Base-by-base conservation (phyloP, 352 stramenopile species). In the Pythium aphanidermatum region DNA sequence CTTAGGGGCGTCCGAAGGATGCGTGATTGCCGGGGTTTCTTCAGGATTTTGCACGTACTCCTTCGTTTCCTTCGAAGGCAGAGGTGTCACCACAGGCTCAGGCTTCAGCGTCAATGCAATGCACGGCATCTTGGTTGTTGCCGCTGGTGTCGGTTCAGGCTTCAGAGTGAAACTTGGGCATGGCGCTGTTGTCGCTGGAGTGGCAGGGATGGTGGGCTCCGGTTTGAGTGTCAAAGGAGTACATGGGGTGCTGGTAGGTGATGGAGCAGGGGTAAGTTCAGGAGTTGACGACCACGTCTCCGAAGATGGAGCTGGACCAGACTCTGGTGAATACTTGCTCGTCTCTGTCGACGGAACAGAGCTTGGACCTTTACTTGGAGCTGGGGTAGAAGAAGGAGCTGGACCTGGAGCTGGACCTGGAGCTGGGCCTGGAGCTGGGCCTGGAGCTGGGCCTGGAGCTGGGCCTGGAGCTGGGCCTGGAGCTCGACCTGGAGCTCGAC, bases 111-210 rank as follows among this genome's bases (percentile, higher is more conserved):
- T 24, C 2, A 46, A 26, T 20, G 38, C 5, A 9, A 17, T 17
- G 38, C 38, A 46, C 8, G 37, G 37, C 4, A 13, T 14, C 9
- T 42, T 34, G 8, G 23, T 8, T 7, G 41, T 7, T 13, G 16
- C 11, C 14, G 48, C 24, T 14, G 25, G 16, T 13, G 20, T n/a
- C 19, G 35, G n/a, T 13, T 32, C 13, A n/a, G 39, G 49, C 33
- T 51, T 49, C 17, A 51, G 31, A 4, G 49, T 33, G 29, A 47
- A 42, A 19, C 8, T 32, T 11, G 36, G 46, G 21, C 36, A 46
- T 4, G 47, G 32, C 32, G n/a, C 32, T 10, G 9, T 6, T 19
- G 32, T 17, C 6, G 32, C 7, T 8, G 32, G 9, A 10, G 32
- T 9, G 12, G 27, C 16, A 13, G 28, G 28, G n/a, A n/a, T n/a